Evolutionary conservation across 148 eudicot species (phyloP).

Genomic region (Vaccinium corymbosum): DNA sequence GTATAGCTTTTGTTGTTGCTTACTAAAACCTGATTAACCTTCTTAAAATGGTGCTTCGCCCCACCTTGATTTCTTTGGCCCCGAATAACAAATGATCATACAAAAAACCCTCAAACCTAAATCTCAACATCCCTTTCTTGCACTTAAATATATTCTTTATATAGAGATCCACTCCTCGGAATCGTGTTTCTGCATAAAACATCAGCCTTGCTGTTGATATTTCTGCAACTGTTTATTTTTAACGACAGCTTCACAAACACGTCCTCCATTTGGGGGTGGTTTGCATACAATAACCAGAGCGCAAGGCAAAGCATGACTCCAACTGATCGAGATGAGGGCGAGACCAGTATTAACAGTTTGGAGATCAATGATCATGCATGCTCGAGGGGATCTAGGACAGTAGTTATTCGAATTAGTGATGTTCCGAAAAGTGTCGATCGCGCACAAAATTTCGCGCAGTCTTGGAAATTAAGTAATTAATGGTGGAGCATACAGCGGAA

Average conservation of each 20-base stretch:
- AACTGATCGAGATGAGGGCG: constrained; percentile 56
- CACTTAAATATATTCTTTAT: background rate
- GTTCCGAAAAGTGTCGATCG: constrained; percentile 47
- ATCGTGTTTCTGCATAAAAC: constrained; percentile 23
- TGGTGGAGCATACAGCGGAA: constrained; percentile 70
- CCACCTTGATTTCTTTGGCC: constrained; percentile 34
- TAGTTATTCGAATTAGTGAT: constrained; percentile 39
- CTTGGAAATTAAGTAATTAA: constrained; percentile 58
- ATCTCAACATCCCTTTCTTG: constrained; percentile 11
- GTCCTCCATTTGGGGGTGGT: constrained; percentile 98
- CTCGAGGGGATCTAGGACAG: constrained; percentile 58
- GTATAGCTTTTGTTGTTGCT: background rate
- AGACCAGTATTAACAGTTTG: constrained; percentile 56
- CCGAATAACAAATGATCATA: background rate
- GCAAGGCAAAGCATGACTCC: constrained; percentile 89
- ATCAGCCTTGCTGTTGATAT: constrained; percentile 17
- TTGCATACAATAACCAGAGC: constrained; percentile 77
- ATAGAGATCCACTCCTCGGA: constrained; percentile 33
- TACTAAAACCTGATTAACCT: background rate
- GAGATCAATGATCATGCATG: constrained; percentile 38
- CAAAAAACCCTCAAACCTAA: background rate
- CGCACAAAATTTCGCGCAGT: constrained; percentile 73
- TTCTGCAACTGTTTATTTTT: constrained; percentile 28
- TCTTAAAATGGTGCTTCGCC: constrained; percentile 52
- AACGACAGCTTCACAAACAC: constrained; percentile 57